Evolutionary conservation across 257 asterid species (phyloP).

Genomic region (Solanum gracilifrons): DNA sequence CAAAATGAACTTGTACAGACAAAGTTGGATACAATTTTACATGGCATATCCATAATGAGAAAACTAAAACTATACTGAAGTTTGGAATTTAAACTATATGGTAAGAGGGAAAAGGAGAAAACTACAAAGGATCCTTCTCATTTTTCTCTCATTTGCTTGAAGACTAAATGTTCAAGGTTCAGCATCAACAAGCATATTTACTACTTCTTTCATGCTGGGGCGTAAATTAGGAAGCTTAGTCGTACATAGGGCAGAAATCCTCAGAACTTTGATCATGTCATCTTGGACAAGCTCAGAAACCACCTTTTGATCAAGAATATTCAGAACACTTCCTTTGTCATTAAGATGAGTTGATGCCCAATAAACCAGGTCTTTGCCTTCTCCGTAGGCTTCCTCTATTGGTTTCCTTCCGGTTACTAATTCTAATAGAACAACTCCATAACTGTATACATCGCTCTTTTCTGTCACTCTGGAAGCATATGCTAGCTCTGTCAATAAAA

Average conservation of each 20-base stretch:
- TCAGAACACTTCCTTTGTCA: background rate
- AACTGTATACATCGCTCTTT: conserved; percentile 8
- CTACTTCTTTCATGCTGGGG: conserved; percentile 7
- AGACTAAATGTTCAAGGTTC: conserved; percentile 13
- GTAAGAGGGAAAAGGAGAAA: background rate
- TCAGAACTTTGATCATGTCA: background rate
- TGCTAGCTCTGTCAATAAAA: background rate
- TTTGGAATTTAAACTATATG: background rate
- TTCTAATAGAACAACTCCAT: conserved; percentile 9
- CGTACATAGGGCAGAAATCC: conserved; percentile 5
- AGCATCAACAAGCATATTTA: conserved; percentile 2
- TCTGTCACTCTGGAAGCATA: conserved; percentile 5
- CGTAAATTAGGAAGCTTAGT: background rate
- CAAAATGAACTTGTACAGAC: background rate
- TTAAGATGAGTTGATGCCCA: conserved; percentile 1
- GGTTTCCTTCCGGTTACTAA: conserved; percentile 8
- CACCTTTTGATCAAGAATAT: conserved; percentile 1
- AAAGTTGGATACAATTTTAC: background rate
- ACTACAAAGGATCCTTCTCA: conserved; percentile 17
- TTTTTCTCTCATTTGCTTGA: conserved; percentile 20
- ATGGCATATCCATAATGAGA: background rate
- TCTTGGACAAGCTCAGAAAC: background rate
- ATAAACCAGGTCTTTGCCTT: background rate
- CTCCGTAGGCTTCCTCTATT: conserved; percentile 1
- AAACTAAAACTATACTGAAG: background rate